Base-by-base conservation (phyloP, 73 alveolate species). In the Tetrahymena elliotti region DNA sequence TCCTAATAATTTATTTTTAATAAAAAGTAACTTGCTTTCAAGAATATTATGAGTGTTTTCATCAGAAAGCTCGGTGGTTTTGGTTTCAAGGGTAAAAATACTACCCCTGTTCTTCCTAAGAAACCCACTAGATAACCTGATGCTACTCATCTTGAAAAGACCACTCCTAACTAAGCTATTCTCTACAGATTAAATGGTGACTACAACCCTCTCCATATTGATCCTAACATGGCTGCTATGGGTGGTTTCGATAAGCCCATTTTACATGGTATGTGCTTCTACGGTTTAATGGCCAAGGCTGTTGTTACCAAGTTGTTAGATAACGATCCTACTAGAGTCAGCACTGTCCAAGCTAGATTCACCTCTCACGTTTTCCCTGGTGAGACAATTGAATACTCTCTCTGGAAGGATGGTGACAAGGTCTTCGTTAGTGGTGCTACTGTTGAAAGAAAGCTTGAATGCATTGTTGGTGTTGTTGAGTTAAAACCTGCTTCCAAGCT, bases 321-420 rank as follows among this genome's bases (percentile, higher is more conserved):
- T 52, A 97, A 97, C 22, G 96, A 98, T 84, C 97, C 97, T 18
- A 53, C 94, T 31, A 53, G 83, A 24, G 83, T 98, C 33, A 93
- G 93, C 41, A 88, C 95, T 8, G 88, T 97, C 93, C 39, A 93
- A 31, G 97, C 98, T 8, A 96, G 99, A 94, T 98, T 98, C 93
- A 95, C 97, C 27, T 96, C 98, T 12, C 99, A 98, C 84, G 99
- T 98, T 0, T 98, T 96, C 94, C 99, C 99, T 16, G 99, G 99
- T 36, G 99, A 98, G 88, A 98, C 99, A 12, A 33, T 97, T 6
- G 92, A 96, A 27, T 95, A 97, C 82, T 98, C 96, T 33, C 82
- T 97, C 94, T 98, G 98, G 99, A 97, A 97, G 93, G 98, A 97
- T 16, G 98, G 98, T 33, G 96, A 97, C 52, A 68, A 53, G 84